These are phyloP conservation scores for Chaetoceros muelleri DNA, from an alignment of 108 stramenopile genomes.

Conservation along the genomic window DNA sequence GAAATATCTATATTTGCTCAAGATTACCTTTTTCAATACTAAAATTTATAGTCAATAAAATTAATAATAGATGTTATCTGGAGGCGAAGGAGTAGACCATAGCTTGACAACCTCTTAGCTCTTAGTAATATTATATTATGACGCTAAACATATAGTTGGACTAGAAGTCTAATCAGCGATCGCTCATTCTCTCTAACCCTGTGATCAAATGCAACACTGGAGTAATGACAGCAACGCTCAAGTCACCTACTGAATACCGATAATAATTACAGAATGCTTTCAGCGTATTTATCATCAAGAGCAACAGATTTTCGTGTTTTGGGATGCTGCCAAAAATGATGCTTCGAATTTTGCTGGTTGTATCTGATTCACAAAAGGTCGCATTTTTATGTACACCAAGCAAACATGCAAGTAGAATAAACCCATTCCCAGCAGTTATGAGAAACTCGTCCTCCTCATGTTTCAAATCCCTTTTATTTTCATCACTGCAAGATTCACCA, in stretches of 20 bases:
- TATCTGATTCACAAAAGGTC: constrained; percentile 3
- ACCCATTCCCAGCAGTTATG: constrained; percentile 72
- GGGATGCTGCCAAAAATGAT: constrained; percentile 42
- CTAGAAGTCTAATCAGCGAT: no score
- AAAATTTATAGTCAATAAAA: no score
- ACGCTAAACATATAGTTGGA: no score
- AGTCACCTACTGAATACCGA: constrained; percentile 61
- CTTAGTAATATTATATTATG: no score
- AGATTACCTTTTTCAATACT: no score
- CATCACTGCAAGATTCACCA: constrained; percentile 16
- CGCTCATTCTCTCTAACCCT: constrained; percentile 30
- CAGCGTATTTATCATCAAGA: constrained; percentile 61
- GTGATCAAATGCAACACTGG: constrained; percentile 63
- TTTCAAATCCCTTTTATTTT: constrained; percentile 7
- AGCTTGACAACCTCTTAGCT: no score
- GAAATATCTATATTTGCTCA: no score
- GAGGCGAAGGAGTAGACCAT: no score
- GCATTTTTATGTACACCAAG: constrained; percentile 17
- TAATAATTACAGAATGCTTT: constrained; percentile 82
- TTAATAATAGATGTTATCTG: no score
- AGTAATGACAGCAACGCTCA: constrained; percentile 68
- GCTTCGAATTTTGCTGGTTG: constrained; percentile 23
- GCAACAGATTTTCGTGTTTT: constrained; percentile 14
- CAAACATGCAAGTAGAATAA: constrained; percentile 64
- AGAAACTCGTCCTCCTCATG: constrained; percentile 58